These are phyloP conservation scores for Arbutus unedo DNA, from an alignment of 148 eudicot genomes.

Conservation along the genomic window DNA sequence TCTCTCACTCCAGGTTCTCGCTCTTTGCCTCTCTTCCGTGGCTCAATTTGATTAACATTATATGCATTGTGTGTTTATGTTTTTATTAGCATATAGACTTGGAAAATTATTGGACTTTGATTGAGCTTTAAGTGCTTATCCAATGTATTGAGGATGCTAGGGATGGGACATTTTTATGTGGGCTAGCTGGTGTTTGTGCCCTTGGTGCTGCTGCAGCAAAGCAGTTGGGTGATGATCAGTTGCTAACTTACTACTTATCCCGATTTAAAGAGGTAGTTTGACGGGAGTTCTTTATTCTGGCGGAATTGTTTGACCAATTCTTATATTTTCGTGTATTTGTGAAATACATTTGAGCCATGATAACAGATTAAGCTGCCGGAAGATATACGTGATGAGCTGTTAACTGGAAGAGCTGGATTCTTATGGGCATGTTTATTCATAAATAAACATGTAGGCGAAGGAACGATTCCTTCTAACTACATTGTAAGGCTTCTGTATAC, in stretches of 20 bases:
- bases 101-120: not conserved
- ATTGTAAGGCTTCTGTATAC: slow-evolving; percentile 28
- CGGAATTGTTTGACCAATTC: not conserved
- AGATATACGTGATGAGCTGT: slow-evolving; percentile 44
- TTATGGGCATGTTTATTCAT: slow-evolving; percentile 58
- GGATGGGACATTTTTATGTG: slow-evolving; percentile 59
- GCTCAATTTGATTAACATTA: not conserved
- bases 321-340: not conserved
- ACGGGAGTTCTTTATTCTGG: not conserved
- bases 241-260: slow-evolving; percentile 37
- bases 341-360: not conserved
- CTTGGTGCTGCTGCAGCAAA: slow-evolving; percentile 69
- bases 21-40: not conserved
- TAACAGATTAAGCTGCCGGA: slow-evolving; percentile 37
- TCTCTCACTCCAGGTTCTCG: slow-evolving; percentile 2
- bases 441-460: slow-evolving; percentile 52
- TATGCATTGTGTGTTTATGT: not conserved
- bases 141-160: slow-evolving; percentile 17
- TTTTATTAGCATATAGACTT: too few species aligned
- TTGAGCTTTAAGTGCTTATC: not conserved
- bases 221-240: slow-evolving; percentile 35
- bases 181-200: slow-evolving; percentile 68
- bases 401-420: slow-evolving; percentile 63
- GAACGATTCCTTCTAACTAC: slow-evolving; percentile 33
- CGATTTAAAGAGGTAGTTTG: slow-evolving; percentile 49